These are phyloP conservation scores for Penicillium canescens DNA, from an alignment of 495 filamentous ascomycete species.

Conservation along the genomic window DNA sequence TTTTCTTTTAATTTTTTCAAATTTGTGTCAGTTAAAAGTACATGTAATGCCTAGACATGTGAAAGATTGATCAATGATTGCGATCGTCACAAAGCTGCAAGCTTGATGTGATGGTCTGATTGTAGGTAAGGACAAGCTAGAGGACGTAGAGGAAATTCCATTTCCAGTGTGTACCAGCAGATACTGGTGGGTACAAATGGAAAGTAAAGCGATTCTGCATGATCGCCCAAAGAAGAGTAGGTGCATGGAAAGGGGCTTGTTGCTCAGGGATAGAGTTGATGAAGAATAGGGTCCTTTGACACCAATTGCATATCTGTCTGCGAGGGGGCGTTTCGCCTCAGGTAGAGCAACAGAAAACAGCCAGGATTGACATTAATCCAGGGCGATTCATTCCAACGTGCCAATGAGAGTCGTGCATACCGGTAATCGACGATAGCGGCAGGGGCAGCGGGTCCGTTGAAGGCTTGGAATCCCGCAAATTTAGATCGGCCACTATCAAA, in stretches of 20 bases:
- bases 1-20: not conserved
- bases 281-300: not conserved
- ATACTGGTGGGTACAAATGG: too few relatives aligned
- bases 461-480: slow-evolving; percentile 30
- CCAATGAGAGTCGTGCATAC: slow-evolving; percentile 28
- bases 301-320: slow-evolving; percentile 1
- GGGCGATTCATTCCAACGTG: slow-evolving; percentile 22
- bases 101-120: not conserved
- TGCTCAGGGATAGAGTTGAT: slow-evolving; percentile 11
- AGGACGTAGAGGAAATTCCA: too few relatives aligned
- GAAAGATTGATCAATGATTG: not conserved
- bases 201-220: too few relatives aligned
- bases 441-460: slow-evolving; percentile 24
- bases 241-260: slow-evolving; percentile 5
- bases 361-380: slow-evolving; percentile 18
- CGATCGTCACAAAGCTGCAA: not conserved
- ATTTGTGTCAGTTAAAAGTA: not conserved
- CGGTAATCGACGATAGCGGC: slow-evolving; percentile 26
- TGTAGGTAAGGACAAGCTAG: not conserved
- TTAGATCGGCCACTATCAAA: slow-evolving; percentile 21
- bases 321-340: slow-evolving; percentile 14
- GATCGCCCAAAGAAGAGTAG: not conserved
- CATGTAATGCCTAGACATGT: too few relatives aligned
- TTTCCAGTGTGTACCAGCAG: too few relatives aligned
- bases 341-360: slow-evolving; percentile 6